Evolutionary conservation across 202 grass and related monocot genomes (phyloP), one percentile per base, ranked within the genome.

Genomic region (Setaria italica): DNA sequence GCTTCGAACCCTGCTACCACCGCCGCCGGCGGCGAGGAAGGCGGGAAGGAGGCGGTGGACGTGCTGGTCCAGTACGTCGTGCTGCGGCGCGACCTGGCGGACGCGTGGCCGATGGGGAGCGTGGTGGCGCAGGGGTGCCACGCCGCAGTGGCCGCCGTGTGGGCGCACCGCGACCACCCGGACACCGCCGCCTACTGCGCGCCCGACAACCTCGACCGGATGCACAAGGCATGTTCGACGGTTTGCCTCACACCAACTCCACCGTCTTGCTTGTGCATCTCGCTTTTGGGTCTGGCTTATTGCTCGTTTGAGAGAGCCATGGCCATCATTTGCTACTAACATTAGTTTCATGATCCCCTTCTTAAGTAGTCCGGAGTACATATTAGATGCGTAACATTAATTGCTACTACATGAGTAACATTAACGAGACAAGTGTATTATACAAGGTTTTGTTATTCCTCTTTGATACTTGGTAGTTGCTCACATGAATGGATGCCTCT

Each of bases 61-160:
- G 90, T 92, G 80, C 55, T 96, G 70, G 93, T 94, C 50, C 92
- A 96, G 85, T 96, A 96, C 91, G 90, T 99, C 56, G 93, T 99
- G 78, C 85, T 96, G 30, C 90, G 94, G 68, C 97, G 94, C 58
- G 93, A 96, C 80, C 90, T 97, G 70, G 93, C 90, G 57, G 90
- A 94, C 80, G 62, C 92, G 68, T 99, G 97, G 92, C 92, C 97
- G 30, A 88, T 97, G 62, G 97, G 96, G 19, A 99, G 92, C 80
- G 82, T 99, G 66, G 90, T 99, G 65, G 82, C 90, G 15, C 93
- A 96, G 90, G 93, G 97, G 1, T 99, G 93, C 82, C 97, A 99
- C 82, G 93, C 93, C 29, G 86, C 90, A 11, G 88, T 99, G 5
- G 87, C 97, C 49, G 87, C 87, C 29, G 79, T 94, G 15, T 99